These are phyloP conservation scores for Lolium multiflorum DNA, from an alignment of 176 grass and related monocot species.

Conservation along the genomic window DNA sequence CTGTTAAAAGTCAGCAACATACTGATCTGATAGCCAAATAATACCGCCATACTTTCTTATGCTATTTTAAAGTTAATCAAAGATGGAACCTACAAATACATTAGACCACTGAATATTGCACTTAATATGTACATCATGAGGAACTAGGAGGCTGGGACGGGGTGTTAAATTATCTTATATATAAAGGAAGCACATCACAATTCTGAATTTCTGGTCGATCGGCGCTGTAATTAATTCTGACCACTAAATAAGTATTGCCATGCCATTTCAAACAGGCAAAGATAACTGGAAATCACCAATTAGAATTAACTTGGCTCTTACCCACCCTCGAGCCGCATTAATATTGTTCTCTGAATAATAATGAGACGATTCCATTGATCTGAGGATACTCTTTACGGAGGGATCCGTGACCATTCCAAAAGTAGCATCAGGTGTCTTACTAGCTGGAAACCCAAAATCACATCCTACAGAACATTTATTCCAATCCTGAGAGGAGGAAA, in stretches of 20 bases:
- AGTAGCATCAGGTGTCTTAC: slow-evolving; percentile 85
- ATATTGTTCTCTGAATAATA: slow-evolving; percentile 94
- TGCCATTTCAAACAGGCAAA: slow-evolving; percentile 31
- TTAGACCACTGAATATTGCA: slow-evolving; percentile 14
- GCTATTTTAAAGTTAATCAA: slow-evolving; percentile 6
- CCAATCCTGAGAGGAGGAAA: slow-evolving; percentile 71
- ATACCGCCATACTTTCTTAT: slow-evolving; percentile 4
- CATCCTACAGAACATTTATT: slow-evolving; percentile 80
- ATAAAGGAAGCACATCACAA: neutral
- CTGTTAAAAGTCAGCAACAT: slow-evolving; percentile 8
- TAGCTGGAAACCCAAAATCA: slow-evolving; percentile 71
- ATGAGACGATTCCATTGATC: slow-evolving; percentile 98
- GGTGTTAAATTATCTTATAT: slow-evolving; percentile 24
- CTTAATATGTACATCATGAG: slow-evolving; percentile 7
- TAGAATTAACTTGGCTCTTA: slow-evolving; percentile 74
- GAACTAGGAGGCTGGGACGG: neutral
- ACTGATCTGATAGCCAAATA: slow-evolving; percentile 26
- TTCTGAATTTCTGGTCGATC: neutral
- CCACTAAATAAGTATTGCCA: slow-evolving; percentile 20
- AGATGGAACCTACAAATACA: slow-evolving; percentile 4
- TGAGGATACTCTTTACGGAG: slow-evolving; percentile 60
- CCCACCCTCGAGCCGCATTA: slow-evolving; percentile 86
- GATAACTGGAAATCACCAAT: slow-evolving; percentile 14
- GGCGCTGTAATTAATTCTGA: neutral
- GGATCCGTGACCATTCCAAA: slow-evolving; percentile 71